Evolutionary conservation across 2,329 filamentous ascomycete species (phyloP), one percentile per base, ranked within the genome.

Genomic region (Trichophyton mentagrophytes): DNA sequence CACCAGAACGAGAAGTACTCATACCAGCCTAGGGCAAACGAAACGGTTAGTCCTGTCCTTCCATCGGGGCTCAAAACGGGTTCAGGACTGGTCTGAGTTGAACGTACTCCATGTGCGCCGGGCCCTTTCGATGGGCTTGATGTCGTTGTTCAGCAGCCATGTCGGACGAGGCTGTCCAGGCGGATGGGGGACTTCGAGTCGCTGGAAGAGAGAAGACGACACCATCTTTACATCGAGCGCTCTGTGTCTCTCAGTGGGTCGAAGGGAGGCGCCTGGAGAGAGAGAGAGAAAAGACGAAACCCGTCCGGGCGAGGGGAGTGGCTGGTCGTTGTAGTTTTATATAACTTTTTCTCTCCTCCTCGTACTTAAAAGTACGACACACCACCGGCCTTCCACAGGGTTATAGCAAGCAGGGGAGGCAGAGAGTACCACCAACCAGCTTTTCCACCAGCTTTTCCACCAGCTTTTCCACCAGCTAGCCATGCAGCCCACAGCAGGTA

Each of bases 1-100:
- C 79, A 69, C 77, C 77, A 78, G 57, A 72, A 77, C 65, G 78
- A 77, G 64, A 77, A 72, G 51, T 75, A 79, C 3, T 74, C 73
- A 61, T 72, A 66, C 33, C 72, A 73, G 3, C 68, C 49, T 55
- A 55, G 8, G 8, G 27, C 13, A 36, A 33, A 17, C 17, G 17
- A 17, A 36, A 36, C 13, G 2, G 49, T n/a, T n/a, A 25, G 49
- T 9, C 13, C 49, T 15, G 8, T 49, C 15, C 27, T 17, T 25
- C 9, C 11, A 15, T 13, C 5, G 20, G 46, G 13, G 13, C 8
- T 15, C 8, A 30, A 49, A 13, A 9, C 33, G 7, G 11, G 17
- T 11, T 7, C 8, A 15, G 46, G 46, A 77, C 40, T 42, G 76
- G 64, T 77, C 72, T 40, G 74, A 78, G 2, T 73, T 73, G 60